phyloP scores from a whole-genome alignment of 1,139 yeast genomes.

The Saccharomycopsis crataegensis region DNA sequence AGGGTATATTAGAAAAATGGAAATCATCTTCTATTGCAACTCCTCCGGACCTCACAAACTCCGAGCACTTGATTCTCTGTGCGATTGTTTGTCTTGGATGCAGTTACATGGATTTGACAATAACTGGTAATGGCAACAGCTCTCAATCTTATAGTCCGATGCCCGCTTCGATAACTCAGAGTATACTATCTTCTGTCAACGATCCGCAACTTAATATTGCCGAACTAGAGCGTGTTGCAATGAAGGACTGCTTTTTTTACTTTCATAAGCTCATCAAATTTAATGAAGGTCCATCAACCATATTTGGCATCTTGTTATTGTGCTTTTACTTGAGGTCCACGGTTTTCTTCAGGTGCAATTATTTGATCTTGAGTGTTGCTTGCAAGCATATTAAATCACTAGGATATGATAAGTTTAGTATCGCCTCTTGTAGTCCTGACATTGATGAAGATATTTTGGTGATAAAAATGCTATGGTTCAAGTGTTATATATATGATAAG shows the following conservation, averaged over 20 bases:
- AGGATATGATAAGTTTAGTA: constrained; percentile 8
- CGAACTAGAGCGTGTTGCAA: constrained; percentile 7
- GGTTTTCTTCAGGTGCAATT: constrained; percentile 7
- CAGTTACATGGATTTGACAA: background rate
- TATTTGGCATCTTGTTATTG: constrained; percentile 11
- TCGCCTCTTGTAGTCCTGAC: background rate
- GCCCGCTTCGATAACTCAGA: background rate
- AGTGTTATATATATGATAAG: constrained; percentile 14
- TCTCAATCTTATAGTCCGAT: too few relatives aligned
- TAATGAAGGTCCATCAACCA: constrained; percentile 9
- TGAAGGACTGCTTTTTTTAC: constrained; percentile 16
- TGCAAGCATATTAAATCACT: constrained; percentile 8
- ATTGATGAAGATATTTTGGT: constrained; percentile 1
- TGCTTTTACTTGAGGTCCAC: constrained; percentile 13
- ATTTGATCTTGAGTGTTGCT: constrained; percentile 9
- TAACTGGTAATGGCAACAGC: too few relatives aligned
- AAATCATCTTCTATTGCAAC: background rate
- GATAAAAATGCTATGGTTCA: constrained; percentile 6
- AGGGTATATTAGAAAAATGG: background rate
- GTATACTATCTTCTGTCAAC: background rate
- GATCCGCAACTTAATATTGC: background rate
- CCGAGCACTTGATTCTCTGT: constrained; percentile 6
- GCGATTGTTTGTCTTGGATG: constrained; percentile 11
- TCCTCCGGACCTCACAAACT: background rate
- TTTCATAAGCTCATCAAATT: constrained; percentile 7